These are phyloP conservation scores for Yamadazyma diddensiae DNA, from an alignment of 1,139 yeast species.

Conservation along the genomic window DNA sequence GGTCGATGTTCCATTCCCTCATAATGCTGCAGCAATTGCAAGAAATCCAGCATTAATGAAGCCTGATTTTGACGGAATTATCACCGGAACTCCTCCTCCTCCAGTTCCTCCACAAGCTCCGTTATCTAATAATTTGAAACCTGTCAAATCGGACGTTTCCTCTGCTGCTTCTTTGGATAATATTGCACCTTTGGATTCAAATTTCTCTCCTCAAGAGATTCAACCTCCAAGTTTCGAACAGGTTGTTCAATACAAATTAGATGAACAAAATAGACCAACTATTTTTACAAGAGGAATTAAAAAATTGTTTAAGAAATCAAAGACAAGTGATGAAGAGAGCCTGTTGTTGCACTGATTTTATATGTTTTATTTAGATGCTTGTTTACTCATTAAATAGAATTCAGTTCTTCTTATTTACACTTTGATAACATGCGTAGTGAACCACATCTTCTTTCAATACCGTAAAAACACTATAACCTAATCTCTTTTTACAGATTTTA, in stretches of 20 bases:
- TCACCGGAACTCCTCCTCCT: conserved; percentile 27
- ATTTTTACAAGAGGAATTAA: conserved; percentile 6
- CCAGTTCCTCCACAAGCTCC: conserved; percentile 10
- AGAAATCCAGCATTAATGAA: conserved; percentile 35
- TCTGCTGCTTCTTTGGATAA: conserved; percentile 22
- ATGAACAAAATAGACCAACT: conserved; percentile 17
- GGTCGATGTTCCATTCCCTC: conserved; percentile 22
- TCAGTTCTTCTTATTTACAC: background rate
- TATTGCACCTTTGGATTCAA: conserved; percentile 17
- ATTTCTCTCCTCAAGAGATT: conserved; percentile 32
- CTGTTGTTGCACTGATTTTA: conserved; percentile 9
- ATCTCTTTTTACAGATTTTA: conserved; percentile 53
- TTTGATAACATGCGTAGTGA: conserved; percentile 62
- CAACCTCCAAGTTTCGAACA: conserved; percentile 39
- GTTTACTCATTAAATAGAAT: background rate
- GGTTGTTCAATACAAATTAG: conserved; percentile 27
- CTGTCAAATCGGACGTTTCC: conserved; percentile 23
- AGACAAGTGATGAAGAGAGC: conserved; percentile 16
- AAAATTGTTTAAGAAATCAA: conserved; percentile 8
- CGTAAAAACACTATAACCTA: conserved; percentile 64
- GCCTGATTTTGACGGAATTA: conserved; percentile 31
- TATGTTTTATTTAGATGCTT: conserved; percentile 1
- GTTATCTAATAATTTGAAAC: conserved; percentile 15
- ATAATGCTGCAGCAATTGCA: conserved; percentile 39
- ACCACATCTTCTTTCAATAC: conserved; percentile 52